phyloP scores from a whole-genome alignment of 2,329 filamentous ascomycete species.

The Teratosphaeria nubilosa region DNA sequence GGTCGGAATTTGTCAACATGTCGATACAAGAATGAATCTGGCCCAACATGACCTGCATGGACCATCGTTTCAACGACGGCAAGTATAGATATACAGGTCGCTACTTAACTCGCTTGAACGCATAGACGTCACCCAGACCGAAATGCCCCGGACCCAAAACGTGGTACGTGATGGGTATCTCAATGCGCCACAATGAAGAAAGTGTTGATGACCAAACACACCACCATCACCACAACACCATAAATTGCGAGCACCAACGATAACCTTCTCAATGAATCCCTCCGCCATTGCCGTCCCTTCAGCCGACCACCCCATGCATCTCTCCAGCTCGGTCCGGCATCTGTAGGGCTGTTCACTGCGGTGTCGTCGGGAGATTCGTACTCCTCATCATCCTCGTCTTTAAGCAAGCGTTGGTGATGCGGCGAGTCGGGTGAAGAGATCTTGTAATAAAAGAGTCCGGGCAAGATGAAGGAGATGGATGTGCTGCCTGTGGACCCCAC shows the following conservation, averaged over 20 bases:
- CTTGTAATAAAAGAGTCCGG: constrained; percentile 96
- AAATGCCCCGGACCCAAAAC: too few relatives aligned
- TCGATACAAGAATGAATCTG: too few relatives aligned
- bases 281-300: constrained; percentile 48
- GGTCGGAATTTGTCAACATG: too few relatives aligned
- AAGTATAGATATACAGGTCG: too few relatives aligned
- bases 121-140: too few relatives aligned
- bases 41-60: too few relatives aligned
- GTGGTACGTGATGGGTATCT: background rate
- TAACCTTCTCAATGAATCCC: constrained; percentile 55
- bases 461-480: constrained; percentile 92
- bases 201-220: constrained; percentile 76
- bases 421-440: constrained; percentile 83
- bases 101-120: too few relatives aligned
- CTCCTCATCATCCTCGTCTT: constrained; percentile 89
- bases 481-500: constrained; percentile 92
- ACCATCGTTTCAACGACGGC: too few relatives aligned
- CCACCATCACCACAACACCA: constrained; percentile 76
- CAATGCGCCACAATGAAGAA: constrained; percentile 48
- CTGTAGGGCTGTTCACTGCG: background rate
- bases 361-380: constrained; percentile 20
- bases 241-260: constrained; percentile 72
- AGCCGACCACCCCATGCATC: constrained; percentile 23
- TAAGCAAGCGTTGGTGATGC: constrained; percentile 75
- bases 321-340: constrained; percentile 37